A percentile compares a stretch with the other conserved stretches of the same genome.
Evolutionary conservation across 495 filamentous ascomycete species (phyloP).

Genomic region (Cercophora sp.): DNA sequence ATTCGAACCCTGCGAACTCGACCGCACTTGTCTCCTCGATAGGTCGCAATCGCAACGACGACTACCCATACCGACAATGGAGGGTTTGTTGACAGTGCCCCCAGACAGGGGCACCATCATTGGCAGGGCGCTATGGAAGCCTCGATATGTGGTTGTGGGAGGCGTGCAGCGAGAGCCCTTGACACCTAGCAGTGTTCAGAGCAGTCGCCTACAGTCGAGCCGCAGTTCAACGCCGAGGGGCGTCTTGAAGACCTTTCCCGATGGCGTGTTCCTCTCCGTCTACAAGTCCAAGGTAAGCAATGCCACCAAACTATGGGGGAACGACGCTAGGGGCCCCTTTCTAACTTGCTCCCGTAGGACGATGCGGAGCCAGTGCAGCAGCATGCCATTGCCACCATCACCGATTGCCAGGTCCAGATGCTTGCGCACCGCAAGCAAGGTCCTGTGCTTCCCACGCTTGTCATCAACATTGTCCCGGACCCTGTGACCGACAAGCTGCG

Average conservation of each 20-base stretch:
- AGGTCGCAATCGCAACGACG: neutral
- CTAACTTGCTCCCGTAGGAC: constrained; percentile 32
- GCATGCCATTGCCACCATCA: constrained; percentile 44
- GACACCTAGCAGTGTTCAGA: constrained; percentile 15
- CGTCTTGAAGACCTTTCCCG: constrained; percentile 24
- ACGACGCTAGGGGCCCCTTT: neutral
- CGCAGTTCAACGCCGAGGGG: constrained; percentile 26
- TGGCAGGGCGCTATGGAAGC: constrained; percentile 29
- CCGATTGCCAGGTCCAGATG: constrained; percentile 49
- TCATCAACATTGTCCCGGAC: constrained; percentile 49
- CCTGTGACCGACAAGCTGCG: constrained; percentile 47
- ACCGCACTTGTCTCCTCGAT: neutral
- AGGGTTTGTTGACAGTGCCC: too few relatives aligned
- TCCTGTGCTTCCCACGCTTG: constrained; percentile 44
- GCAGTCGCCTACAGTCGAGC: constrained; percentile 24
- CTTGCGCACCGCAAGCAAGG: constrained; percentile 53
- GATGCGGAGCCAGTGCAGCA: constrained; percentile 49
- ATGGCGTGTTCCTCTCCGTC: constrained; percentile 47
- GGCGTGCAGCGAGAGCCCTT: constrained; percentile 21
- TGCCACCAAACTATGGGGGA: neutral
- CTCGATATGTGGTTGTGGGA: constrained; percentile 47
- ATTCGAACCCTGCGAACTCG: neutral
- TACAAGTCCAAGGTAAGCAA: constrained; percentile 51
- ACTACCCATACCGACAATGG: constrained; percentile 38
- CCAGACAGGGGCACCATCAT: too few relatives aligned